phyloP scores from a whole-genome alignment of 257 asterid species.

The Solanum corneliomulleri region DNA sequence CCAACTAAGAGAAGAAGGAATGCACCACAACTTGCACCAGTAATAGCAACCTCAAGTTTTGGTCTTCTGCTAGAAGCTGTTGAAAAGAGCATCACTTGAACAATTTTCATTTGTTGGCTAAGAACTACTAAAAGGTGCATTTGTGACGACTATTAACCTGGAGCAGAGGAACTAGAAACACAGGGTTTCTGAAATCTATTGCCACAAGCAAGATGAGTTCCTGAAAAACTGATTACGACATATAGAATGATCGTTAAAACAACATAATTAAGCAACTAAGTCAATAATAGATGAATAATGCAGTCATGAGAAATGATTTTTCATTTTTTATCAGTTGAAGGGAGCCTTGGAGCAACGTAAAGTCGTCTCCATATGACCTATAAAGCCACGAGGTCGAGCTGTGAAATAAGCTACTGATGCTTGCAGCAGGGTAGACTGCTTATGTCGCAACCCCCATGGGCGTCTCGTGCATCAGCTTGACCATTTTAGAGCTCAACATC shows the following conservation, averaged over 20 bases:
- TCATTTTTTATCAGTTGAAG: not conserved
- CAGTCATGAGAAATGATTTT: not conserved
- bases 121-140: not conserved
- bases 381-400: not conserved
- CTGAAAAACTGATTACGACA: constrained; percentile 50
- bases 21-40: constrained; percentile 46
- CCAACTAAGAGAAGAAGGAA: constrained; percentile 59
- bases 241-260: not conserved
- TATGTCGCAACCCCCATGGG: not conserved
- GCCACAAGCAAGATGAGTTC: constrained; percentile 61
- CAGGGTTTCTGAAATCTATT: constrained; percentile 53
- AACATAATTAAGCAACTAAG: not conserved
- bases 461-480: not conserved
- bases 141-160: constrained; percentile 28
- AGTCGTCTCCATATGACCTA: not conserved
- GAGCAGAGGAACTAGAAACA: constrained; percentile 44
- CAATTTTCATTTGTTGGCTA: not conserved
- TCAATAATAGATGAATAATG: not conserved
- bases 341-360: not conserved
- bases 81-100: not conserved
- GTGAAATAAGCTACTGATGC: not conserved
- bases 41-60: constrained; percentile 38
- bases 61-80: constrained; percentile 51
- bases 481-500: not conserved
- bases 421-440: not conserved